These are phyloP conservation scores for Cyclostephanos invisitatus DNA, from an alignment of 108 stramenopile genomes.

Conservation along the genomic window DNA sequence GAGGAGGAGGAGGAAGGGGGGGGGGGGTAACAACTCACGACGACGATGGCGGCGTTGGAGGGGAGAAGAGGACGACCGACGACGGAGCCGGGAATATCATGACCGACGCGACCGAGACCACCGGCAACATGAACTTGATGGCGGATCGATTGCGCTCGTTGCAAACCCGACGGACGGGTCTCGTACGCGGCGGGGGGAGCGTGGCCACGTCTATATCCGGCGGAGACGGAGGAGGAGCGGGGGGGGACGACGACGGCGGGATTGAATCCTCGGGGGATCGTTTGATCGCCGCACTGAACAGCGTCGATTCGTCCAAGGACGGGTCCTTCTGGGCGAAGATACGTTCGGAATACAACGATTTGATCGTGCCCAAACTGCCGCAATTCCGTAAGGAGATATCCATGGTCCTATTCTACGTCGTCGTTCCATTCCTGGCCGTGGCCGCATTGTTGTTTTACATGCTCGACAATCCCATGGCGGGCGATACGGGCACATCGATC, in stretches of 20 bases:
- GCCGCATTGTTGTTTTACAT: constrained; percentile 42
- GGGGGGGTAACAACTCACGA: not conserved
- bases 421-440: constrained; percentile 26
- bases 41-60: not conserved
- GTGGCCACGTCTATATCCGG: not conserved
- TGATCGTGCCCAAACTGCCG: constrained; percentile 40
- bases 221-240: not conserved
- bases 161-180: not conserved
- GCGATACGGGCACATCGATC: constrained; percentile 36
- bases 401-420: constrained; percentile 27
- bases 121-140: constrained; percentile 14
- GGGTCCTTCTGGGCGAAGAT: constrained; percentile 54
- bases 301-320: constrained; percentile 68
- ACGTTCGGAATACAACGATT: constrained; percentile 42
- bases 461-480: constrained; percentile 49
- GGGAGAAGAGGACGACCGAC: no score
- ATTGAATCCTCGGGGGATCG: constrained; percentile 26
- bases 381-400: constrained; percentile 15
- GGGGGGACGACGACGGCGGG: not conserved
- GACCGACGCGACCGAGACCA: constrained; percentile 16
- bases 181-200: not conserved
- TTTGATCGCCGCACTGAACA: constrained; percentile 74
- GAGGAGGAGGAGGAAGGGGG: no score
- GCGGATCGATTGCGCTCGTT: constrained; percentile 1
- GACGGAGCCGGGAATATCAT: no score